Conservation (phyloP, 306 rosid species). For the Trifolium repens region DNA sequence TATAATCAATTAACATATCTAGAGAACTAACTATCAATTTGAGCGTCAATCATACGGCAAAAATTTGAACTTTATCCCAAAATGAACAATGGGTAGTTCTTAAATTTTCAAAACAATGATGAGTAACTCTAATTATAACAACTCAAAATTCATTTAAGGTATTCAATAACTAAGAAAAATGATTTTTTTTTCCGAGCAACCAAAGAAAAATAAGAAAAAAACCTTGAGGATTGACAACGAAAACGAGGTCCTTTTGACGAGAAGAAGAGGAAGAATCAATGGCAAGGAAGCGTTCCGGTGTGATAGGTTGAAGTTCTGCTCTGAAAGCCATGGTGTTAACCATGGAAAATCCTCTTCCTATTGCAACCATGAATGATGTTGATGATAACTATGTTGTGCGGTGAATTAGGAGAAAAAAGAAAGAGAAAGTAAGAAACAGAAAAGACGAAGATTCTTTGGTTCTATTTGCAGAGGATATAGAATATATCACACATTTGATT, state of each 20-base stretch:
- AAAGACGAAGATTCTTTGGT: background rate
- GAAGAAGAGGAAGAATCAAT: constrained; percentile 57
- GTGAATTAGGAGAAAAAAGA: background rate
- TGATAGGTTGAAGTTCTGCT: constrained; percentile 64
- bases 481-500: background rate
- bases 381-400: constrained; percentile 22
- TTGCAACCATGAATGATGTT: constrained; percentile 51
- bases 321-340: constrained; percentile 56
- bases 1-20: background rate
- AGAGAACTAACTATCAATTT: background rate
- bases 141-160: constrained; percentile 32
- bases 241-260: constrained; percentile 76
- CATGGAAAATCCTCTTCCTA: constrained; percentile 54
- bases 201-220: constrained; percentile 26
- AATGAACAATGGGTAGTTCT: constrained; percentile 6
- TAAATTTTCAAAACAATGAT: background rate
- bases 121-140: constrained; percentile 24
- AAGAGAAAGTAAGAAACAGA: background rate
- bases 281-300: constrained; percentile 54
- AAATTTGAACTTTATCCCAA: constrained; percentile 20
- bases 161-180: constrained; percentile 8
- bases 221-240: constrained; percentile 92
- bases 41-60: background rate
- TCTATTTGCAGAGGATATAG: background rate
- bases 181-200: background rate